Base-by-base conservation (phyloP, 495 filamentous ascomycete species). In the Darksidea phi region DNA sequence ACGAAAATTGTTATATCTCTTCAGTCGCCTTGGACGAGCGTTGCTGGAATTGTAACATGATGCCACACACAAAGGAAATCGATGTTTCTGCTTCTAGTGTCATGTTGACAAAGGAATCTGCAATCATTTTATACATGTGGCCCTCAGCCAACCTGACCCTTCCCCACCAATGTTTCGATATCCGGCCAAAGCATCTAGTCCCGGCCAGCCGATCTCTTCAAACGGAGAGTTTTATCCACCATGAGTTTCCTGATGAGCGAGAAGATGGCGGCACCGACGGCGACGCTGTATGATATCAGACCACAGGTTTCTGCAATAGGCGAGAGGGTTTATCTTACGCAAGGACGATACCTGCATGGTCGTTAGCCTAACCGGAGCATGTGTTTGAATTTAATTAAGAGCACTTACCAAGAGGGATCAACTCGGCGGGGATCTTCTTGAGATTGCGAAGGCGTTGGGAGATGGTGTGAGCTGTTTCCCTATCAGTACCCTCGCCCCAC, bases 341-440 rank as follows among this genome's bases (percentile, higher is more conserved):
- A 65, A 97, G 83, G 74, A 98, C 94, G 67, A 95, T 73, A 74
- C 89, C 92, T 97, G 51, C 54, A 45, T n/a, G 21, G 46, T 8
- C 7, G 43, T 70, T 55, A 68, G 46, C 57, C 1, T 17, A 46
- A 49, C 4, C 50, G 1, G 5, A 6, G 13, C 34, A 37, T 36
- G 28, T 3, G 3, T 10, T 41, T 36, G n/a, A 25, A 45, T 18
- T 48, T 46, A 50, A n/a, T 2, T 17, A 38, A 34, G 1, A 54
- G n/a, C 46, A 79, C 85, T 74, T 87, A 96, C 92, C 90, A 66
- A 99, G 84, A 68, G 94, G 94, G 70, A 93, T 84, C 84, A 99
- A 82, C 81, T 99, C 94, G 49, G 92, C 85, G 60, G 94, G 94
- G 71, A 96, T 85, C 79, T 84, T 84, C 83, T 88, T 90, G 60